Evolutionary conservation across 2,329 filamentous ascomycete genomes (phyloP), one percentile per base, ranked within the genome.

Genomic region (Bimuria novae-zelandiae): DNA sequence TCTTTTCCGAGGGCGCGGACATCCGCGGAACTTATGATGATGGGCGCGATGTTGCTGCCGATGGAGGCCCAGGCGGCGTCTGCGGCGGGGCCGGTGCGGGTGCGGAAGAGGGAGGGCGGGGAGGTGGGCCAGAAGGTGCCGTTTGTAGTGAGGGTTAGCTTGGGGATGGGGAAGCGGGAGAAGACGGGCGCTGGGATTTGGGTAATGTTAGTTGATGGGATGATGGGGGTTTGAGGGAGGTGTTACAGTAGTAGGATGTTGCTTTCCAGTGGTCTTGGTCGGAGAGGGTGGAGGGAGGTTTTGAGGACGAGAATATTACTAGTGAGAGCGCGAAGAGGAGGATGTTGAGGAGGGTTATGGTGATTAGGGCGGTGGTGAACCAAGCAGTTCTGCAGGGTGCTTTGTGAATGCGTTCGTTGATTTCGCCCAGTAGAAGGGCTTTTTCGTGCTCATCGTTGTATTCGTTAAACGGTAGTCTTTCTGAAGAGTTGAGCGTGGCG

Each of bases 1-100:
- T 55, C 52, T 48, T 55, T 55, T 3, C 47, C 52, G 11, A 55
- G 47, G n/a, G 41, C 37, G 4, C 50, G 27, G 21, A 55, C 52
- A 6, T 55, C 47, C 22, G 36, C 25, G 22, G 33, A 12, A 1
- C 35, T 47, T n/a, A 55, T 55, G n/a, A 51, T 41, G 16, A 55
- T 55, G 25, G 52, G 52, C 19, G 41, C 30, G n/a, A 51, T 47
- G 47, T 47, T 47, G 27, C 41, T 51, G 5, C 46, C 46, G 5
- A 55, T 51, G 19, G 41, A 4, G 17, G 46, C 41, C 52, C 52
- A 55, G 12, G 47, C 52, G 27, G 41, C 22, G 25, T 55, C 52
- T 33, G 48, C 52, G 23, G 42, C 42, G 8, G 41, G 3, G 12
- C 52, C 52, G 14, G 35, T 46, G 12, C 37, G 46, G 4, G 16